Conservation (phyloP, 2,329 filamentous ascomycete species). For the Parastagonospora nodorum region DNA sequence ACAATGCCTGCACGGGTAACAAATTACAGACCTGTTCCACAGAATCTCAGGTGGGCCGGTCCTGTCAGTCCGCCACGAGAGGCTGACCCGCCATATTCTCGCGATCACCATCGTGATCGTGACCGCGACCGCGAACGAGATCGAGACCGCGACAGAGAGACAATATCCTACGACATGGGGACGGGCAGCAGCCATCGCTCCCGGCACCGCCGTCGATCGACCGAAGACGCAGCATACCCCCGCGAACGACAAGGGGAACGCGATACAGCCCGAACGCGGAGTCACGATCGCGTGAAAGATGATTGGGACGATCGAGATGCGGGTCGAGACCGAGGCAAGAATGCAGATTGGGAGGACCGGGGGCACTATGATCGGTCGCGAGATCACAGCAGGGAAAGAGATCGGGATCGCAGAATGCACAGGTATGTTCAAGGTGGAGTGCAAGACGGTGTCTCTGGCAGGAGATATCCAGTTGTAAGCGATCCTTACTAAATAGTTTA, state of each 20-base stretch:
- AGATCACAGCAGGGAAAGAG: conserved; percentile 15
- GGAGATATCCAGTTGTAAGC: conserved; percentile 36
- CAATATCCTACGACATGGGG: conserved; percentile 9
- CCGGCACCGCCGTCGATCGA: conserved; percentile 28
- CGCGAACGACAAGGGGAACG: conserved; percentile 26
- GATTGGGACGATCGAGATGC: conserved; percentile 30
- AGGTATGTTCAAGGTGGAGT: conserved; percentile 42
- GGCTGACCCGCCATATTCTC: conserved; percentile 24
- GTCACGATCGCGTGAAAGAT: conserved; percentile 34
- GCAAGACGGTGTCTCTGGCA: conserved; percentile 41
- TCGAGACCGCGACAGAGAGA: conserved; percentile 13
- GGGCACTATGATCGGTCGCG: conserved; percentile 15
- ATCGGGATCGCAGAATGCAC: conserved; percentile 24
- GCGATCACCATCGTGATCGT: conserved; percentile 21
- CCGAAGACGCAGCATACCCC: conserved; percentile 32
- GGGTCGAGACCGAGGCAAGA: conserved; percentile 14
- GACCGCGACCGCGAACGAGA: conserved; percentile 21
- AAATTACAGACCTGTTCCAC: conserved; percentile 30
- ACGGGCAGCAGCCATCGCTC: conserved; percentile 13
- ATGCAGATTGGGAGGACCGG: conserved; percentile 27
- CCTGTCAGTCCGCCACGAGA: conserved; percentile 28
- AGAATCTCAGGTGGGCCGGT: conserved; percentile 30
- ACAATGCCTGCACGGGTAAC: conserved; percentile 26
- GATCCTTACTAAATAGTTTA: conserved; percentile 23
- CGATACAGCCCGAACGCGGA: conserved; percentile 27